Evolutionary conservation across 768 basidiomycete genomes (phyloP).

Genomic region (Panaeolus papilionaceus): DNA sequence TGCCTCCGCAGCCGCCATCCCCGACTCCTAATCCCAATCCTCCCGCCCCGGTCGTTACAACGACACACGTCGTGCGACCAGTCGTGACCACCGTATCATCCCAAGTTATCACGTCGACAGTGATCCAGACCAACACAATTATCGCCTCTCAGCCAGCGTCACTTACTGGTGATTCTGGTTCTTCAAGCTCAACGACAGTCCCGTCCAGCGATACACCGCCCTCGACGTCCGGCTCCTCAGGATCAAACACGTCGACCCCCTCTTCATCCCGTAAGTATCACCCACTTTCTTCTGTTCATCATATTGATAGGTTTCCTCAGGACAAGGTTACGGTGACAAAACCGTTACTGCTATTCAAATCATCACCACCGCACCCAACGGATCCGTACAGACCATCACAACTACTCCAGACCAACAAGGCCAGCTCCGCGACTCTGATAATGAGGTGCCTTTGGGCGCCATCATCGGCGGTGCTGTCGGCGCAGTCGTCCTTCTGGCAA

Average conservation of each 20-base stretch:
- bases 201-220: background rate
- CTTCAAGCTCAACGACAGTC: background rate
- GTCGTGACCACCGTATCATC: background rate
- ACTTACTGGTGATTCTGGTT: background rate
- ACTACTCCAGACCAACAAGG: background rate
- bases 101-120: background rate
- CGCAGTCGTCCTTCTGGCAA: background rate
- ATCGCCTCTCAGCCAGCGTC: background rate
- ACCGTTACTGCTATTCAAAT: constrained; percentile 4
- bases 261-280: background rate
- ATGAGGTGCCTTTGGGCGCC: background rate
- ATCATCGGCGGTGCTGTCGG: background rate
- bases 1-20: background rate
- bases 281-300: background rate
- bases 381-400: background rate
- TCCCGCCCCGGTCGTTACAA: background rate
- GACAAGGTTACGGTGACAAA: background rate
- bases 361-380: background rate
- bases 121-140: background rate
- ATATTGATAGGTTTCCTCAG: background rate
- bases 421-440: background rate
- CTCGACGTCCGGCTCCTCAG: background rate
- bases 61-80: background rate
- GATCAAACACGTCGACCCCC: background rate
- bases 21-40: background rate